Percentiles rank a stretch among this genome's conserved stretches.
Conservation (phyloP, 1,284 basidiomycete genomes). For the Pseudozyma flocculosa region DNA sequence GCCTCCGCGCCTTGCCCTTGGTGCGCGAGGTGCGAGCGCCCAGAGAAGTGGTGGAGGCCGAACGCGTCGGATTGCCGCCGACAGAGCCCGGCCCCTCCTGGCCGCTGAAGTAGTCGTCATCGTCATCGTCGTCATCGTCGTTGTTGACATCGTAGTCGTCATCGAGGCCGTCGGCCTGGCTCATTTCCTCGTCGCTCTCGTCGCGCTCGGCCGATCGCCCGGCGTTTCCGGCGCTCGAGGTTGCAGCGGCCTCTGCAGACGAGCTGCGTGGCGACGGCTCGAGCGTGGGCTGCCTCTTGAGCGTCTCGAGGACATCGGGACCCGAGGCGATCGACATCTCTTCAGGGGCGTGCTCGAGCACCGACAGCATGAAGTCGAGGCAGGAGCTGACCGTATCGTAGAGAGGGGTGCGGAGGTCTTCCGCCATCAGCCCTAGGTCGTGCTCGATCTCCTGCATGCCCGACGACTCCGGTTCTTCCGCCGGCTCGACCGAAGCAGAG, state of each 20-base stretch:
- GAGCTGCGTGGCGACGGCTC: constrained; percentile 7
- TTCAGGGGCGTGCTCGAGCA: constrained; percentile 79
- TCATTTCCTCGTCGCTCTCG: constrained; percentile 38
- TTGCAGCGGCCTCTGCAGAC: constrained; percentile 8
- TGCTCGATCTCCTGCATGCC: neutral
- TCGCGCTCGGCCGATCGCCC: no score
- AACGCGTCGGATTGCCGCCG: neutral
- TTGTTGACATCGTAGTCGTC: constrained; percentile 30
- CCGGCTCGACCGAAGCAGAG: neutral
- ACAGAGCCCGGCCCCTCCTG: neutral
- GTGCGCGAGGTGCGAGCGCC: neutral
- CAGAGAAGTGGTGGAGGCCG: neutral
- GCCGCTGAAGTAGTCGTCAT: neutral
- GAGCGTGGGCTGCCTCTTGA: constrained; percentile 65
- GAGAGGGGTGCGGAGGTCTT: constrained; percentile 71
- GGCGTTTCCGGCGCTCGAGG: constrained; percentile 4
- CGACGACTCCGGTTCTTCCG: neutral
- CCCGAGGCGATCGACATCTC: constrained; percentile 65
- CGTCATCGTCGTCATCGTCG: constrained; percentile 20
- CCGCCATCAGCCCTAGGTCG: neutral
- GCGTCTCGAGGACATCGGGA: constrained; percentile 64
- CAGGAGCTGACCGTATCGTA: constrained; percentile 72
- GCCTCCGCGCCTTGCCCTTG: neutral
- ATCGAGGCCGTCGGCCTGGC: constrained; percentile 16
- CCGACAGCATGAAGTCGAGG: constrained; percentile 80